phyloP scores from a whole-genome alignment of 176 grass and related monocot species.

The Eragrostis nindensis region DNA sequence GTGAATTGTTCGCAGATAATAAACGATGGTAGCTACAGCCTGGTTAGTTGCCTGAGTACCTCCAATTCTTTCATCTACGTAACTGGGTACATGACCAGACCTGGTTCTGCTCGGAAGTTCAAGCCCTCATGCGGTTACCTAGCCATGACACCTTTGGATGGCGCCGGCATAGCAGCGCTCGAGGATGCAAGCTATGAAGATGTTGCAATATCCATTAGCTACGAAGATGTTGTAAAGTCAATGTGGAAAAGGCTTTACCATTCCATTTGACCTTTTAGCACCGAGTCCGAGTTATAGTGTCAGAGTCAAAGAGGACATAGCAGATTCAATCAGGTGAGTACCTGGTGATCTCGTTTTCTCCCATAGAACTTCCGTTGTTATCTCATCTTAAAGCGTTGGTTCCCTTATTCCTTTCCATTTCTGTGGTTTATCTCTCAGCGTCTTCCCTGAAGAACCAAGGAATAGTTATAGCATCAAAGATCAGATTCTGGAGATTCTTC shows the following conservation, averaged over 20 bases:
- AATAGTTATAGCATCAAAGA: no score
- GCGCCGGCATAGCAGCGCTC: neutral
- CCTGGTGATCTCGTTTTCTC: neutral
- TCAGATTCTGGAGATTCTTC: no score
- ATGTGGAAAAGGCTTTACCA: slow-evolving; percentile 13
- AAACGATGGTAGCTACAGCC: neutral
- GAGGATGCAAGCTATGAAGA: slow-evolving; percentile 12
- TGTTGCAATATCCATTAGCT: neutral
- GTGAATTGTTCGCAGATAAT: slow-evolving; percentile 30
- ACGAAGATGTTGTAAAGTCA: no score
- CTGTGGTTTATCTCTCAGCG: no score
- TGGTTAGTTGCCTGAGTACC: slow-evolving; percentile 23
- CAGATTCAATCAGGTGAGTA: accelerated
- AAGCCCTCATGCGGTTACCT: slow-evolving; percentile 43
- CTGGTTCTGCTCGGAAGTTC: neutral
- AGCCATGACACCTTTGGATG: slow-evolving; percentile 11
- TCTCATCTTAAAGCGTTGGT: no score
- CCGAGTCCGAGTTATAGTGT: no score
- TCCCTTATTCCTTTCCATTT: no score
- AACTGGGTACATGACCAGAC: accelerated
- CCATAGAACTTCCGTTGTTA: no score
- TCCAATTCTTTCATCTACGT: slow-evolving; percentile 38
- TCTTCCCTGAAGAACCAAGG: no score
- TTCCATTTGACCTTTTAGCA: neutral
- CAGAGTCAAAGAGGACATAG: neutral